These are phyloP conservation scores for Hippophae rhamnoides DNA, from an alignment of 306 rosid genomes.

Conservation along the genomic window DNA sequence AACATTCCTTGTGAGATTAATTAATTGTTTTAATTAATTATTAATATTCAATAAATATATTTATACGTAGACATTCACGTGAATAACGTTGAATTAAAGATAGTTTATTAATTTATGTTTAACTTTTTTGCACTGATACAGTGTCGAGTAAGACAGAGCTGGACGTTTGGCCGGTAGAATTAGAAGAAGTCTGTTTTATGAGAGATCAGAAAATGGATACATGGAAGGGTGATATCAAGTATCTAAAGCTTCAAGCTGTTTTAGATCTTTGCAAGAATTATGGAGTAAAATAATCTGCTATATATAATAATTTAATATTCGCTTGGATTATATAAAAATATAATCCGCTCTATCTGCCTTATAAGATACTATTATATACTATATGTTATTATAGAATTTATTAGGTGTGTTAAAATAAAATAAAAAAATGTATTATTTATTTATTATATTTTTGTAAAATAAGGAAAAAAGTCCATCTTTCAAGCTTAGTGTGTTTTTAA, in stretches of 20 bases:
- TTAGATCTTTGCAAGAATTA: conserved; percentile 35
- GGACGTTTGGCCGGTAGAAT: conserved; percentile 37
- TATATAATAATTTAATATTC: not conserved
- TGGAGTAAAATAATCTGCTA: conserved; percentile 23
- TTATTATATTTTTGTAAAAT: too few species aligned
- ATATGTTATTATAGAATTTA: too few species aligned
- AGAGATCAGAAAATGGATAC: conserved; percentile 14
- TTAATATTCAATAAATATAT: not conserved
- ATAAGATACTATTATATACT: too few species aligned
- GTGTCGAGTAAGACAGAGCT: conserved; percentile 35
- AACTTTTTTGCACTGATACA: conserved; percentile 7
- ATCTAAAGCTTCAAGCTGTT: conserved; percentile 33
- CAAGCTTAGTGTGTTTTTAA: too few species aligned
- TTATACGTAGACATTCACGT: not conserved
- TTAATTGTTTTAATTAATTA: not conserved
- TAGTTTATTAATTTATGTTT: not conserved
- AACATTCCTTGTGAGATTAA: conserved; percentile 35
- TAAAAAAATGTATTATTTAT: too few species aligned
- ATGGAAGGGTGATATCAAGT: conserved; percentile 24
- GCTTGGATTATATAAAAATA: too few species aligned
- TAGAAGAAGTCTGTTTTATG: conserved; percentile 19
- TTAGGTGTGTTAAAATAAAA: too few species aligned
- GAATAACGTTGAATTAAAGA: not conserved
- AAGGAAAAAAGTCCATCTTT: too few species aligned
- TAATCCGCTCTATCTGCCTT: too few species aligned